phyloP scores from a whole-genome alignment of 2,329 filamentous ascomycete species.

The Chrysoporthe austroafricana region DNA sequence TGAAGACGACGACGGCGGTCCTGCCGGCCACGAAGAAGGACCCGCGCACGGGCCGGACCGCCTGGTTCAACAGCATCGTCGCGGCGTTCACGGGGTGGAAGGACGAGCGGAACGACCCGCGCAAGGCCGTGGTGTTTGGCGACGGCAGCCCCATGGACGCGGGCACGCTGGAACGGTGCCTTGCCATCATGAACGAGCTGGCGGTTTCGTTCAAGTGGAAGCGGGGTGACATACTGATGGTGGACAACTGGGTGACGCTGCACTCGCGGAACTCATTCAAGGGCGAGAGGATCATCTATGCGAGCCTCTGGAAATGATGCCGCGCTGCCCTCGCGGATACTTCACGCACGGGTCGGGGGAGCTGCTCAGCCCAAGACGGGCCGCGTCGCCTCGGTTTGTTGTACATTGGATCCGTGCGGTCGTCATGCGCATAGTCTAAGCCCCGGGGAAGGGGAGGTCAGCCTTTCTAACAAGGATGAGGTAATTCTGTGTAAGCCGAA shows the following conservation, averaged over 20 bases:
- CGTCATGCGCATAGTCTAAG: neutral
- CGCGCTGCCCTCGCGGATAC: neutral
- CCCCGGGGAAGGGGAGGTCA: neutral
- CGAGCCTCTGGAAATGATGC: slow-evolving; percentile 26
- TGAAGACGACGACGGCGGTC: slow-evolving; percentile 26
- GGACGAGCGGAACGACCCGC: slow-evolving; percentile 24
- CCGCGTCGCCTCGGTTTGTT: too few species aligned
- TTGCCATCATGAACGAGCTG: slow-evolving; percentile 26
- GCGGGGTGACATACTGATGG: slow-evolving; percentile 22
- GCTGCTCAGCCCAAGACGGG: too few species aligned
- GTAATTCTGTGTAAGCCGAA: too few species aligned
- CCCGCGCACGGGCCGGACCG: slow-evolving; percentile 19
- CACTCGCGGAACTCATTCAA: slow-evolving; percentile 26
- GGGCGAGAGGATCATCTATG: slow-evolving; percentile 25
- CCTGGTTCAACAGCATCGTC: slow-evolving; percentile 29
- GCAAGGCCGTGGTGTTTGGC: slow-evolving; percentile 26
- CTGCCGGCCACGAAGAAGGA: slow-evolving; percentile 24
- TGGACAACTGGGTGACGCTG: slow-evolving; percentile 25
- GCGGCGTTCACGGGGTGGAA: slow-evolving; percentile 28
- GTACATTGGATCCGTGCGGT: neutral
- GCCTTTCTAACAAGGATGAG: too few species aligned
- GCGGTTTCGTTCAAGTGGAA: slow-evolving; percentile 25
- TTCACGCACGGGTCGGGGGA: neutral
- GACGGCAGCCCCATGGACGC: slow-evolving; percentile 25
- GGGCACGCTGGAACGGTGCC: slow-evolving; percentile 17